These are phyloP conservation scores for Conticribra guillardii DNA, from an alignment of 108 stramenopile genomes.

Conservation along the genomic window DNA sequence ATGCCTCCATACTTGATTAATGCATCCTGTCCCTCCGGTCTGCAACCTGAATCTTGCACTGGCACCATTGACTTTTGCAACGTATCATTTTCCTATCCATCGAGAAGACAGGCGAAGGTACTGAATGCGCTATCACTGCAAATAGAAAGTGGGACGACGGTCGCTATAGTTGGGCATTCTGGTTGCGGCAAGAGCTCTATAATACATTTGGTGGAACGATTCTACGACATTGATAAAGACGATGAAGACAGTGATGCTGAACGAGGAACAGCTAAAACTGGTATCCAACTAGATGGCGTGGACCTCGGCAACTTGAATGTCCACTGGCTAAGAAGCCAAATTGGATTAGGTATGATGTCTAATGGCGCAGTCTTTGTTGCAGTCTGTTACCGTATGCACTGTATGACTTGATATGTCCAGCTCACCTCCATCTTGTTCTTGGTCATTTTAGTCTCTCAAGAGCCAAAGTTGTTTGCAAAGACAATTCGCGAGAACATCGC, in stretches of 20 bases:
- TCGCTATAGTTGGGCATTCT: conserved; percentile 64
- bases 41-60: conserved; percentile 31
- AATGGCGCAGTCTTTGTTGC: no score
- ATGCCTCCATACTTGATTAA: conserved; percentile 59
- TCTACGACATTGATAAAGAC: not conserved
- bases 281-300: not conserved
- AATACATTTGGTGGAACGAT: conserved; percentile 9
- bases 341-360: conserved; percentile 65
- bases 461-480: conserved; percentile 70
- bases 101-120: conserved; percentile 45
- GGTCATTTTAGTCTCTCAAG: conserved; percentile 43
- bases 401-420: no score
- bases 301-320: conserved; percentile 57
- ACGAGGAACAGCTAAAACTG: not conserved
- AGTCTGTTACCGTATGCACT: no score
- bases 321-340: conserved; percentile 70
- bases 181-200: conserved; percentile 66
- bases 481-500: conserved; percentile 75
- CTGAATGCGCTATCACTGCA: conserved; percentile 50
- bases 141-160: conserved; percentile 55
- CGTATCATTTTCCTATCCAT: conserved; percentile 64
- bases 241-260: not conserved
- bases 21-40: conserved; percentile 48
- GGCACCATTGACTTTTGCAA: conserved; percentile 56
- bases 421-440: not conserved